A percentile compares a stretch with the other conserved stretches of the same genome.
These are phyloP conservation scores for Penstemon eatonii DNA, from an alignment of 257 asterid species.

Conservation along the genomic window DNA sequence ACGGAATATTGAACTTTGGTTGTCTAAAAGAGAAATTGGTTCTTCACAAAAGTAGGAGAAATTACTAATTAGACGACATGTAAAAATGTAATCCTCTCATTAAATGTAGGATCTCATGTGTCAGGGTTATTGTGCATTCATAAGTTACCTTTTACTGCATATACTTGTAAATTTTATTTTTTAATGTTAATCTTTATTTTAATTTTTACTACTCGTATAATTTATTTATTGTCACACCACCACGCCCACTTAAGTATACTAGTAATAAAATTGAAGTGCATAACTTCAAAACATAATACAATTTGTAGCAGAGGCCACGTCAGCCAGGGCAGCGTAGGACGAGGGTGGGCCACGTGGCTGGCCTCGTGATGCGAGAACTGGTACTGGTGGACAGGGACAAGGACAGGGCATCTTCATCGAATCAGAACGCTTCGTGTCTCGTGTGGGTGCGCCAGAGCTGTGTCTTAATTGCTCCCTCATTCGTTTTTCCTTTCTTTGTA, in stretches of 20 bases:
- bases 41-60: too few relatives aligned
- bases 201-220: neutral
- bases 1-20: too few relatives aligned
- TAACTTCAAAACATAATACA: neutral
- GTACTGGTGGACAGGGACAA: neutral
- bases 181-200: too few relatives aligned
- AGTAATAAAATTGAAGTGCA: constrained; percentile 5
- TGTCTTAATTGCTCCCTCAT: neutral
- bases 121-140: too few relatives aligned
- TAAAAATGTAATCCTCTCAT: too few relatives aligned
- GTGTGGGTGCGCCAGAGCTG: constrained; percentile 16
- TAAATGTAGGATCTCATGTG: too few relatives aligned
- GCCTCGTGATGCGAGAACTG: constrained; percentile 6
- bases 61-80: too few relatives aligned
- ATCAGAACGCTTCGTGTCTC: constrained; percentile 12
- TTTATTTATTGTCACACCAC: neutral
- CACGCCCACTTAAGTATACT: neutral
- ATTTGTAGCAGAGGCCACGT: constrained; percentile 24
- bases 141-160: too few relatives aligned
- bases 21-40: too few relatives aligned
- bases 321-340: constrained; percentile 29
- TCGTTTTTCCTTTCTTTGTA: neutral
- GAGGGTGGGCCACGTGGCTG: constrained; percentile 30
- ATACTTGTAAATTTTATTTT: too few relatives aligned
- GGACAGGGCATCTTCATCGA: constrained; percentile 3